Evolutionary conservation across 176 grass and related monocot species (phyloP), one percentile per base, ranked within the genome.

Genomic region (Secale cereale): DNA sequence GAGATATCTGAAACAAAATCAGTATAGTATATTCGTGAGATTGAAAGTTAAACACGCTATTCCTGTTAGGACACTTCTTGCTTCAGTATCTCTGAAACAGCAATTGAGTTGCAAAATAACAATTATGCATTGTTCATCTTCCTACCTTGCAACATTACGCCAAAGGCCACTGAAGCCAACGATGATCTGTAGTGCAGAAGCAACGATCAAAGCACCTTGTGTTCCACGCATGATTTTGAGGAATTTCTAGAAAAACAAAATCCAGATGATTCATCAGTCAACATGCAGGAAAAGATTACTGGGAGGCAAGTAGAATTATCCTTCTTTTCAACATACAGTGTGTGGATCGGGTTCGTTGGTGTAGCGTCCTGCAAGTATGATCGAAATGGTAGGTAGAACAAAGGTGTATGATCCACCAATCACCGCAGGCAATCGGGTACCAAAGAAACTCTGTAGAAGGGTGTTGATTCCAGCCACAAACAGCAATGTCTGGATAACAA

Each of bases 91-190:
- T n/a, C 28, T 59, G 43, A 14, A 85, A 20, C 25, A 27, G 39
- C 10, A 23, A 68, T 30, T 37, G n/a, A 65, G 73, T 32, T 31
- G 46, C 80, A 27, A 80, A 75, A 62, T 76, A 78, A 59, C 37
- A 22, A 59, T 6, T 40, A 82, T 73, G 22, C 4, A 79, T 32
- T 75, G 54, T 81, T 70, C 15, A 43, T 32, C 33, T 84, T 46
- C 89, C 14, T 82, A 98, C 97, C 97, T 92, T 16, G 97, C 91
- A 78, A 99, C 94, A 74, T 97, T 99, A 67, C 94, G 89, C 97
- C 97, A 99, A 82, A 99, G 94, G 61, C 97, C 97, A 84, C 97
- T 99, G 76, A 99, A 99, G 35, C 97, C 97, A 70, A 99, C 84
- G 76, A 99, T 94, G 39, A 99, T 99, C 70, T 99, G 97, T 88